Evolutionary conservation across 2,329 filamentous ascomycete genomes (phyloP), one percentile per base, ranked within the genome.

Genomic region (Xylariaceae sp.): DNA sequence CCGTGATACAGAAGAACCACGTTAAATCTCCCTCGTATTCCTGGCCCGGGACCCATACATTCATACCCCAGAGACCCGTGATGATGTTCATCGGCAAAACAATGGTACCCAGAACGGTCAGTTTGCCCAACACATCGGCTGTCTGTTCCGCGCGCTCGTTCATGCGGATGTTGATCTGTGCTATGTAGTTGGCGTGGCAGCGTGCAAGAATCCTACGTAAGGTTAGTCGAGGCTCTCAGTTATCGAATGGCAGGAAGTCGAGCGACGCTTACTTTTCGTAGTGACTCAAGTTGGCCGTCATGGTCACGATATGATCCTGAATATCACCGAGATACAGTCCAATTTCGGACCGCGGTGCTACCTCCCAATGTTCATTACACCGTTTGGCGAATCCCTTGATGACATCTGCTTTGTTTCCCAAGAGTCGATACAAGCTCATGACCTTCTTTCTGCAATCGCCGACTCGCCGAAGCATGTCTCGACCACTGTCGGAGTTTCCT

Each of bases 31-130:
- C 80, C 59, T 95, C 90, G 53, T 85, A 75, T 42, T 93, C 87
- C 70, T 97, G 93, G 1, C 94, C 94, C 0, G 94, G 94, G 0
- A 99, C 94, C 77, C 90, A 90, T 34, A 93, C 89, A 77, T 99
- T 99, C 93, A 97, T 97, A 47, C 93, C 94, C 92, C 93, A 99
- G 64, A 97, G 84, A 61, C 94, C 94, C 2, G 94, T 97, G 64
- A 99, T 93, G 67, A 99, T 96, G 69, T 99, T 99, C 92, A 99
- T 96, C 11, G 94, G 94, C 51, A 99, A 76, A 3, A 99, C 93
- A 61, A 99, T 97, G 6, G 94, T 99, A 59, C 94, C 94, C 1
- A 99, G 79, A 1, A 99, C 94, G 0, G 94, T 97, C 54, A 99
- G 81, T 71, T 94, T 96, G 58, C 92, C 92, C 12, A 99, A 81